phyloP scores from a whole-genome alignment of 2,329 filamentous ascomycete genomes.

The Sporothrix brunneoviolacea region DNA sequence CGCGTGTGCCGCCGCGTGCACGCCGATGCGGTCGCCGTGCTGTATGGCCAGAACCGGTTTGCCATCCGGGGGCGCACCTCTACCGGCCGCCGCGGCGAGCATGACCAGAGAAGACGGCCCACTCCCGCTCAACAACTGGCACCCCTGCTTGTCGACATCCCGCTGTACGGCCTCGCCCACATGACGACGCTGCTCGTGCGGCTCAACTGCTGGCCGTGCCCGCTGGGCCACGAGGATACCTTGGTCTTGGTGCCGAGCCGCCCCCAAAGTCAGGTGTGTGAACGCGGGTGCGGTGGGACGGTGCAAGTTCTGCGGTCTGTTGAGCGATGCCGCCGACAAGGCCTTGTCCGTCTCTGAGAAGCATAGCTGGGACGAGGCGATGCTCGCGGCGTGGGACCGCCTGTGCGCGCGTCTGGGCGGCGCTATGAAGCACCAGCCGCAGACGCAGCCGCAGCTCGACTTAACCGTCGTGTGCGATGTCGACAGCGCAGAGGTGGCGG shows the following conservation, averaged over 20 bases:
- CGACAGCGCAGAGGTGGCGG: neutral
- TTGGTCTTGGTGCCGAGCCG: too few species aligned
- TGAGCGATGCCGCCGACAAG: neutral
- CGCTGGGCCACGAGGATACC: neutral
- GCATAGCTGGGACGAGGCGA: neutral
- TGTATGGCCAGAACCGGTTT: neutral
- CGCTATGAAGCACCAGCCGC: neutral
- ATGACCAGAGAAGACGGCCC: neutral
- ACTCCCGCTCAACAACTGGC: neutral
- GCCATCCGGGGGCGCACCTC: neutral
- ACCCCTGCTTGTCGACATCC: neutral
- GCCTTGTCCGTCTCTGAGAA: too few species aligned
- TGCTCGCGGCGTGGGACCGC: neutral
- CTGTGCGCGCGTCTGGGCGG: neutral
- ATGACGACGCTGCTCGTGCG: neutral
- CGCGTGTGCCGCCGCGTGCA: neutral
- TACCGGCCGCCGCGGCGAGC: neutral
- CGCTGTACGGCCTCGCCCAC: neutral
- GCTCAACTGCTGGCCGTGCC: slow-evolving; percentile 1
- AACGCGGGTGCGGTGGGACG: neutral
- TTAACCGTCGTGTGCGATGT: neutral
- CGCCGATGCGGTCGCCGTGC: neutral
- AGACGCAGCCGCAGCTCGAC: neutral
- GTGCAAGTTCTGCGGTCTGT: neutral
- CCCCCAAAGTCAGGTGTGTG: too few species aligned